phyloP scores from a whole-genome alignment of 495 filamentous ascomycete species.

The Amorphotheca resinae region DNA sequence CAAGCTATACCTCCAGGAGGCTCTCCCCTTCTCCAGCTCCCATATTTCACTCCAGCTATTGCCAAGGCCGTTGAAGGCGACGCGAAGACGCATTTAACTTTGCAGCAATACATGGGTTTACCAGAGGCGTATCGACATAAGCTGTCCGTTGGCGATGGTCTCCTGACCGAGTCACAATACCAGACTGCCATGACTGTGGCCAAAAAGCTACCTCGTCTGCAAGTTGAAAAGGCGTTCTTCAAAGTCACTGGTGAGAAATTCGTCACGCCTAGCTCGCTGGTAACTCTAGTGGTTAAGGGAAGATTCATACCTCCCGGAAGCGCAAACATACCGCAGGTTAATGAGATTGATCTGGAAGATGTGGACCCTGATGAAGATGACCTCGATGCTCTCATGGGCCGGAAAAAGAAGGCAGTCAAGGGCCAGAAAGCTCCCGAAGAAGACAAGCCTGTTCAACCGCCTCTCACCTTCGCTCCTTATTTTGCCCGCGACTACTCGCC shows the following conservation, averaged over 20 bases:
- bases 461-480: constrained; percentile 80
- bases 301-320: constrained; percentile 83
- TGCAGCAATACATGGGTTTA: constrained; percentile 80
- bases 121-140: constrained; percentile 61
- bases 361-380: constrained; percentile 89
- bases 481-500: constrained; percentile 80
- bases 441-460: constrained; percentile 55
- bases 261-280: constrained; percentile 84
- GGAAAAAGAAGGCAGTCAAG: constrained; percentile 54
- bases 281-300: constrained; percentile 90
- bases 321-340: constrained; percentile 54
- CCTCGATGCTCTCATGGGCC: constrained; percentile 72
- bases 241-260: constrained; percentile 91
- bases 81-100: constrained; percentile 57
- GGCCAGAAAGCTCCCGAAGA: constrained; percentile 30
- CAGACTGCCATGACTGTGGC: constrained; percentile 60
- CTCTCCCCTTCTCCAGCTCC: constrained; percentile 86
- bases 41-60: constrained; percentile 66
- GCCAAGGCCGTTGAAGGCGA: constrained; percentile 67
- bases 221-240: constrained; percentile 93
- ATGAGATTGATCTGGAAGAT: constrained; percentile 73
- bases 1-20: constrained; percentile 75
- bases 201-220: constrained; percentile 65
- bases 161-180: constrained; percentile 68
- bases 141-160: constrained; percentile 52